These are phyloP conservation scores for Pythium sp. DNA, from an alignment of 352 stramenopile genomes.

Conservation along the genomic window DNA sequence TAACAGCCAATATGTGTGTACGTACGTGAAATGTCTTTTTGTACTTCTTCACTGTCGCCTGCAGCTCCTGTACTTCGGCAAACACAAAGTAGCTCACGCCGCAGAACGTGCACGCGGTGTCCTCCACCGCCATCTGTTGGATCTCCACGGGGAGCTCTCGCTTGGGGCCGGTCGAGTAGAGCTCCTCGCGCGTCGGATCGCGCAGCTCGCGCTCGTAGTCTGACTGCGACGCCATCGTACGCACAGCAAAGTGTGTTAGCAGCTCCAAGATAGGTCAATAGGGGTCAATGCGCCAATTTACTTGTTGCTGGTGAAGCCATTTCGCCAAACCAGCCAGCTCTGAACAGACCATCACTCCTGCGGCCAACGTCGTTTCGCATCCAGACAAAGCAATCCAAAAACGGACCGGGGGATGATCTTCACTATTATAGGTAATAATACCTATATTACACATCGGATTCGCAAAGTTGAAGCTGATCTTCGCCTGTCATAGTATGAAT, in stretches of 20 bases:
- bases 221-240: slow-evolving; percentile 14
- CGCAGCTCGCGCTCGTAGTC: slow-evolving; percentile 3
- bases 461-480: too few species aligned
- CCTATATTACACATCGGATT: too few species aligned
- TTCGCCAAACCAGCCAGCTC: too few species aligned
- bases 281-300: too few species aligned
- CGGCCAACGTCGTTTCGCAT: neutral
- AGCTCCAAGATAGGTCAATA: too few species aligned
- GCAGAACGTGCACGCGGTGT: slow-evolving; percentile 84
- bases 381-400: neutral
- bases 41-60: slow-evolving; percentile 66
- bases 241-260: neutral
- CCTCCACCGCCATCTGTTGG: slow-evolving; percentile 57
- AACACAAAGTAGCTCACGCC: slow-evolving; percentile 87
- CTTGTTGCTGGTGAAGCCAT: too few species aligned
- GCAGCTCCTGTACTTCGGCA: slow-evolving; percentile 75
- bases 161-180: slow-evolving; percentile 50
- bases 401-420: neutral
- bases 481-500: too few species aligned
- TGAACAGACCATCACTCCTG: neutral
- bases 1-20: neutral
- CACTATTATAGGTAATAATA: neutral
- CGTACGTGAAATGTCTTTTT: slow-evolving; percentile 65
- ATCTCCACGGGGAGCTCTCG: slow-evolving; percentile 64
- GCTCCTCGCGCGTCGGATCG: slow-evolving; percentile 40